These are phyloP conservation scores for Fusarium secorum DNA, from an alignment of 2,329 filamentous ascomycete species.

Conservation along the genomic window DNA sequence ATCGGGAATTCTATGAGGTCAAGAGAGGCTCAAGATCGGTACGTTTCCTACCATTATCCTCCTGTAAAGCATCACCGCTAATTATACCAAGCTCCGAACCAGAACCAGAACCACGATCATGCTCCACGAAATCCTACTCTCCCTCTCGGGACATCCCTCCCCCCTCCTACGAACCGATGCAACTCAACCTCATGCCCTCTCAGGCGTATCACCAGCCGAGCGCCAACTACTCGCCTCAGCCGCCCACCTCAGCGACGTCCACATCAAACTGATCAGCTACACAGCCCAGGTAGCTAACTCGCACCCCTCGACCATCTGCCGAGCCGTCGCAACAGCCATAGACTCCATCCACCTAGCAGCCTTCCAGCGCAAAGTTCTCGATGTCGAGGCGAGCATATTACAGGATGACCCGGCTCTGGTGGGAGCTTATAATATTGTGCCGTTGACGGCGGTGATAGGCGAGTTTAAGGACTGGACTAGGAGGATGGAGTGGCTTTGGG, in stretches of 20 bases:
- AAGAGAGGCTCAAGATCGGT: constrained; percentile 44
- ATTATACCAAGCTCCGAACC: constrained; percentile 19
- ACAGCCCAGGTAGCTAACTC: constrained; percentile 71
- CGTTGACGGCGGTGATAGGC: constrained; percentile 81
- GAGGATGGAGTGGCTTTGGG: constrained; percentile 86
- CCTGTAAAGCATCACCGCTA: constrained; percentile 13
- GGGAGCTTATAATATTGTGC: constrained; percentile 92
- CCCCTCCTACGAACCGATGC: constrained; percentile 74
- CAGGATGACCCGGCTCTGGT: constrained; percentile 79
- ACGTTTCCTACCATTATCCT: background rate
- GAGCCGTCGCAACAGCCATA: constrained; percentile 84
- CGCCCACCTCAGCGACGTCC: constrained; percentile 78
- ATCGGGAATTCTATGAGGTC: constrained; percentile 52
- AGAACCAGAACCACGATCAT: constrained; percentile 58
- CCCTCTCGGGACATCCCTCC: constrained; percentile 92
- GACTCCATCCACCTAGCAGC: constrained; percentile 75
- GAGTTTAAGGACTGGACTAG: constrained; percentile 90
- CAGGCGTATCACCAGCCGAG: constrained; percentile 77
- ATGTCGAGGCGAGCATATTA: constrained; percentile 82
- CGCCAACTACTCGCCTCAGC: constrained; percentile 80
- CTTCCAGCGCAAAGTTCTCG: constrained; percentile 84
- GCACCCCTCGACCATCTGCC: constrained; percentile 84
- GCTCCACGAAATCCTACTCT: constrained; percentile 98
- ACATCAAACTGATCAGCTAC: constrained; percentile 74
- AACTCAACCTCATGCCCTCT: constrained; percentile 55